Base-by-base conservation (phyloP, 2,329 filamentous ascomycete genomes). In the Clarireedia sp. region DNA sequence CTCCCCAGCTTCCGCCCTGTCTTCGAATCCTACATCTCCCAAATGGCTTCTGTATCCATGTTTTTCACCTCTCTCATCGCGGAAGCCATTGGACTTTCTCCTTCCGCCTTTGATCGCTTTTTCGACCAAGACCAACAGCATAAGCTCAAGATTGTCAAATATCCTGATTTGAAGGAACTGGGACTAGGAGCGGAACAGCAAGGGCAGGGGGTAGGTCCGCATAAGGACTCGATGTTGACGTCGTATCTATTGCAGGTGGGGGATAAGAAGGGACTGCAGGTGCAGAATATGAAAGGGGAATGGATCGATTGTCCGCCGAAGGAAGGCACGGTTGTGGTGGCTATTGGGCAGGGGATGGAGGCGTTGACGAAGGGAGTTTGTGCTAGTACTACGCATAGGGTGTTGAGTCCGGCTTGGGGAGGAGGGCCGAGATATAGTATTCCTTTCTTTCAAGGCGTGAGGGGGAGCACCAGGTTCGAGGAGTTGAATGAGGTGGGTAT, bases 61-160 rank as follows among this genome's bases (percentile, higher is more conserved):
- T 75, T 78, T 63, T 95, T 95, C 72, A 92, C 88, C 1, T 81
- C 80, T 10, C 79, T 95, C 29, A 87, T 95, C 63, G 89, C 90
- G 59, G 89, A 95, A 73, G 86, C 88, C n/a, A 86, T 95, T 59
- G 80, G 81, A 9, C 76, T 95, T 5, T 81, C 86, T 0, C 59
- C 76, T 0, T 72, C 78, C 50, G 88, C 90, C 0, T 95, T 95
- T 70, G 74, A 82, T 67, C 82, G 80, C 64, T 95, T 91, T 75
- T 92, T 92, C 71, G 88, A 91, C 68, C 63, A 64, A 1, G 71
- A 78, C 43, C 64, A 70, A 74, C 89, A 94, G 73, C 89, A 95
- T 74, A 95, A 95, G 75, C 78, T 95, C 65, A 95, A 95, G 74
- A 85, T 95, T 57, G 85, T 95, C 58, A 89, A 88, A 73, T 95